Evolutionary conservation across 2,329 filamentous ascomycete species (phyloP), one percentile per base, ranked within the genome.

Genomic region (Elsinoe ampelina): DNA sequence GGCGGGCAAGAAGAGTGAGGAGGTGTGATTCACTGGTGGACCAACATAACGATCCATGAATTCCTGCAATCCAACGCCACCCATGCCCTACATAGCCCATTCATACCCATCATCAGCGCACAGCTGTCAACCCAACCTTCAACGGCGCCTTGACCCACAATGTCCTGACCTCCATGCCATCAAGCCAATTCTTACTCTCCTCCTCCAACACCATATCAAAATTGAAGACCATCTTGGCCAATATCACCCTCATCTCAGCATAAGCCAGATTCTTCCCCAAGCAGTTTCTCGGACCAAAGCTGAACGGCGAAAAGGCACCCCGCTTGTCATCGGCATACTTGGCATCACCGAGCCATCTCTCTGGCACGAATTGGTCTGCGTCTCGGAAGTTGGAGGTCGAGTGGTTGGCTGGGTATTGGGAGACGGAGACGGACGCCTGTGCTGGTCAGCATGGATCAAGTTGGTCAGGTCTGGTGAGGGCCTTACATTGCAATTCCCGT

Each of bases 151-250:
- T 66, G 15, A 61, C 58, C 65, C 64, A 66, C 5, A 67, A 30
- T 7, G 63, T 61, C 22, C 52, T 47, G 20, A 62, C 59, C 36
- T 60, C 20, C 54, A 63, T 15, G 38, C 39, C 39, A 7, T 61
- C 42, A 36, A 65, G 58, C 65, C 65, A 66, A 13, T 60, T 58
- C 15, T 51, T 54, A 45, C 61, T 62, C 35, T 58, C 48, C 10
- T 63, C 55, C 11, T 63, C 58, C 22, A 71, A 59, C 58, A 69
- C 63, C 32, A 71, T 57, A 61, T 76, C 70, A 56, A 75, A 76
- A 1, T 64, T 63, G 62, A 64, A 75, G 3, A 75, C 32, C 32
- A 75, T 38, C 57, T 70, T 71, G 2, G 72, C 65, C 17, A 76
- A 58, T 2, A 72, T 68, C 2, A 75, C 42, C 2, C 66, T 62